Base-by-base conservation (phyloP, 176 grass and related monocot species). In the Oryza nivara region DNA sequence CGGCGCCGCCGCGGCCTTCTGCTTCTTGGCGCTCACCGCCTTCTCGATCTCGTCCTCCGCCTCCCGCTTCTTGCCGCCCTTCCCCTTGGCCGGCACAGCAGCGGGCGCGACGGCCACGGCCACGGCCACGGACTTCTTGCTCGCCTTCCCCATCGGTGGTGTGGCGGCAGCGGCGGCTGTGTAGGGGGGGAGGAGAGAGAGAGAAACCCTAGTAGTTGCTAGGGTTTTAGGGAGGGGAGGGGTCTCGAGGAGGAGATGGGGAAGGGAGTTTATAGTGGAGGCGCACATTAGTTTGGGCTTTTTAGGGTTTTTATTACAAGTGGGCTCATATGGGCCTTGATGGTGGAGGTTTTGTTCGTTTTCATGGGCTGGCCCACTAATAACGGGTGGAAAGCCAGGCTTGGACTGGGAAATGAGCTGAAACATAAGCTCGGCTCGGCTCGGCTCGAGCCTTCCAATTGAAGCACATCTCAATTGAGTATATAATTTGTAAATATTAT, bases 21-120 rank as follows among this genome's bases (percentile, higher is more conserved):
- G 70, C 88, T 91, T 97, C 82, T 97, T 97, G 11, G 90, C 81
- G 82, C 80, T 91, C 49, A 85, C 68, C 2, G 83, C 83, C 76
- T 92, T 92, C 82, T 86, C 77, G 77, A 92, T 72, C 82, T 85
- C 78, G 51, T 88, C 88, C 68, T 81, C 88, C 19, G 92, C 92
- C 35, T 89, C 92, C 25, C 92, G 81, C 81, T 97, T 94, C 49
- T 89, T 97, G 26, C 81, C 90, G 68, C 68, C 80, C 82, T 94
- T 92, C 25, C 44, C 89, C 66, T 83, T 74, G 19, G 58, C 77
- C n/a, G 61, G 32, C 7, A 68, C 7, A 6, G 41, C 74, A 64
- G 65, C 83, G 16, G 52, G 52, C 14, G 80, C 76, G 2, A 74
- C 88, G 0, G 32, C 85, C 35, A 38, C 35, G 0, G 32, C 85